Percentiles rank a stretch among this genome's conserved stretches.
Conservation (phyloP, 2,329 filamentous ascomycete genomes). For the Neocatenulostroma microsporum region DNA sequence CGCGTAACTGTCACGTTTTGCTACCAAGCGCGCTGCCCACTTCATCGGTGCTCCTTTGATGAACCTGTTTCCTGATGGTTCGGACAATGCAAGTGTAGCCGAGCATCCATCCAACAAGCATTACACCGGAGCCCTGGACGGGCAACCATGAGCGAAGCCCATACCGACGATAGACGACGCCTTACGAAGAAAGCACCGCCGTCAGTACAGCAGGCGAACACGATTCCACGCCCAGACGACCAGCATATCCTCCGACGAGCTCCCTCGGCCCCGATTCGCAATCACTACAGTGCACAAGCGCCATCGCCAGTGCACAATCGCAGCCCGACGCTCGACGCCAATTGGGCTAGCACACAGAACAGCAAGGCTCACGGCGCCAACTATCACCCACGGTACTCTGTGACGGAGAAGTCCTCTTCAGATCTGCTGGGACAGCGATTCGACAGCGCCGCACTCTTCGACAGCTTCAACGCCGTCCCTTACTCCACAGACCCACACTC, state of each 20-base stretch:
- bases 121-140: no score
- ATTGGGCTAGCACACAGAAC: slow-evolving; percentile 4
- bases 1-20: no score
- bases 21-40: no score
- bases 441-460: slow-evolving; percentile 31
- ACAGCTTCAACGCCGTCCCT: slow-evolving; percentile 29
- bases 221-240: background rate
- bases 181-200: background rate
- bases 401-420: slow-evolving; percentile 26
- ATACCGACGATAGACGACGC: background rate
- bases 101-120: no score
- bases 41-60: no score
- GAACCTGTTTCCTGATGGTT: no score
- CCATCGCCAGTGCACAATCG: slow-evolving; percentile 7
- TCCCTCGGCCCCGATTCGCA: slow-evolving; percentile 9
- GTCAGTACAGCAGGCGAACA: background rate
- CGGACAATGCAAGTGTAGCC: no score
- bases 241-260: slow-evolving; percentile 2
- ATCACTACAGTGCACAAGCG: slow-evolving; percentile 7
- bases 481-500: slow-evolving; percentile 18
- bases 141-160: no score
- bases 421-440: slow-evolving; percentile 36
- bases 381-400: slow-evolving; percentile 18
- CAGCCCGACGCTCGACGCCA: slow-evolving; percentile 7
- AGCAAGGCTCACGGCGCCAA: slow-evolving; percentile 2